Evolutionary conservation across 192 early-diverging fungal genomes (phyloP).

Genomic region (Jimgerdemannia lactiflua): DNA sequence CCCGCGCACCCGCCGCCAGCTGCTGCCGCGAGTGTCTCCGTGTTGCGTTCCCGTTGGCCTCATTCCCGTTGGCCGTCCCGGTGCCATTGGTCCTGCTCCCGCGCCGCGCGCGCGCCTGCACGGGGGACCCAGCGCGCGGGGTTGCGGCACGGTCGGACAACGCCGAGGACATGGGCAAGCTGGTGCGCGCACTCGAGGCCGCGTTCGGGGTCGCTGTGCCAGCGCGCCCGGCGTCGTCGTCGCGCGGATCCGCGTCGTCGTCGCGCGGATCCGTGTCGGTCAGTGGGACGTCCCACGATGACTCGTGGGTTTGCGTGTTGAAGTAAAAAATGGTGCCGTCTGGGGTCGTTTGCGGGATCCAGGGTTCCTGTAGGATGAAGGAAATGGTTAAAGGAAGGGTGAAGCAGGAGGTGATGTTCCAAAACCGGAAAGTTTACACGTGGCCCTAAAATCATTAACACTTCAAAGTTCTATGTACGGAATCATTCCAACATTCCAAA

Average conservation of each 20-base stretch:
- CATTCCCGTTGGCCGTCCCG: too few species aligned
- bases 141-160: background rate
- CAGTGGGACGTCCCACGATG: constrained; percentile 29
- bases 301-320: constrained; percentile 40
- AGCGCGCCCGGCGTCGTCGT: background rate
- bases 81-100: background rate
- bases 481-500: too few species aligned
- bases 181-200: background rate
- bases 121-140: background rate
- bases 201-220: background rate
- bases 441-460: too few species aligned
- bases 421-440: too few species aligned
- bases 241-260: background rate
- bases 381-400: background rate
- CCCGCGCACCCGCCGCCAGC: background rate
- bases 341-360: constrained; percentile 42
- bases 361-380: background rate
- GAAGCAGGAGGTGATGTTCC: too few species aligned
- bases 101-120: background rate
- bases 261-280: constrained; percentile 1
- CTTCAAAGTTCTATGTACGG: too few species aligned
- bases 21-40: too few species aligned
- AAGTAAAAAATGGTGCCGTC: constrained; percentile 48
- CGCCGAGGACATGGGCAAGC: background rate
- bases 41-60: background rate